phyloP scores from a whole-genome alignment of 768 basidiomycete genomes.

The Termitomyces sp. region DNA sequence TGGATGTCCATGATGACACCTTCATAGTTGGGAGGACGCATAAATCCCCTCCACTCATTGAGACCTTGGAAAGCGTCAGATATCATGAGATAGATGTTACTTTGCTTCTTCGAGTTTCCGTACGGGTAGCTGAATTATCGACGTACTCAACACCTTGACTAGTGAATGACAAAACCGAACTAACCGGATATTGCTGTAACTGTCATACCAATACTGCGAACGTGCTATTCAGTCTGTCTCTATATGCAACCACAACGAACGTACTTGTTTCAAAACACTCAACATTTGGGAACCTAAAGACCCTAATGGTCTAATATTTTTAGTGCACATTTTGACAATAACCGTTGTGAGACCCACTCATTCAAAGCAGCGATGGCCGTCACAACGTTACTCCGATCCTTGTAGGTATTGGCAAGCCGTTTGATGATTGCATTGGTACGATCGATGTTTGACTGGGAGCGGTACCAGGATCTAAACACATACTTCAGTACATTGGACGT shows the following conservation, averaged over 20 bases:
- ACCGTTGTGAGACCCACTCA: conserved; percentile 42
- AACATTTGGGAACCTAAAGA: conserved; percentile 50
- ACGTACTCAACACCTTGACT: neutral
- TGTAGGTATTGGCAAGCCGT: conserved; percentile 54
- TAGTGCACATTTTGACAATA: neutral
- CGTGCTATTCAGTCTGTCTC: conserved; percentile 10
- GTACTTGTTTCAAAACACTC: conserved; percentile 36
- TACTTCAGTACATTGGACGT: conserved; percentile 4
- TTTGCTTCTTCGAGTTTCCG: conserved; percentile 31
- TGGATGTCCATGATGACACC: conserved; percentile 80
- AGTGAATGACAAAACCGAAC: neutral
- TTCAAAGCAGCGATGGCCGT: conserved; percentile 71
- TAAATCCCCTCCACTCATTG: conserved; percentile 63
- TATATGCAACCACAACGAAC: neutral
- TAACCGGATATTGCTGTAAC: conserved; percentile 69
- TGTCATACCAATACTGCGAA: conserved; percentile 63
- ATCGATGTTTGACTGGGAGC: conserved; percentile 54
- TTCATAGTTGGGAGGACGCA: conserved; percentile 40
- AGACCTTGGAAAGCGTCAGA: conserved; percentile 79
- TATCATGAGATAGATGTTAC: conserved; percentile 61
- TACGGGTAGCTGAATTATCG: conserved; percentile 26
- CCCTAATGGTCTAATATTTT: conserved; percentile 59
- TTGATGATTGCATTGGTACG: conserved; percentile 66
- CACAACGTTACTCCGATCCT: conserved; percentile 45
- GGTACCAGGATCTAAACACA: conserved; percentile 52